Conservation (phyloP, 495 filamentous ascomycete genomes). For the Penicillium fimorum region DNA sequence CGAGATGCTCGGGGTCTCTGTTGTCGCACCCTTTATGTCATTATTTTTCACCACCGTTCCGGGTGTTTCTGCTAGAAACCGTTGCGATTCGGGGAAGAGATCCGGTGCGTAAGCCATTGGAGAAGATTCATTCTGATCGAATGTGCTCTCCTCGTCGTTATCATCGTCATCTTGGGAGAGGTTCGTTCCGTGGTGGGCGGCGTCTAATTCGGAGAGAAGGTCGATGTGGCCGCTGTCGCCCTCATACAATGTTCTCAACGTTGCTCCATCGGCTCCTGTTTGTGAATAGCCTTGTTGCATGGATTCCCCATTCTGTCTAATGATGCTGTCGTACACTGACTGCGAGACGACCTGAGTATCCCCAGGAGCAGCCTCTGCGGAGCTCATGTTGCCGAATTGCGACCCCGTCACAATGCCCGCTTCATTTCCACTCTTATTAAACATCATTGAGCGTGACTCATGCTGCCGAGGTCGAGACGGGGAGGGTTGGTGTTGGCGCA, state of each 20-base stretch:
- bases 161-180: conserved; percentile 39
- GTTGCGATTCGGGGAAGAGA: conserved; percentile 50
- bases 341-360: conserved; percentile 56
- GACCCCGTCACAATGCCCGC: conserved; percentile 7
- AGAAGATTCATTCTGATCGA: conserved; percentile 39
- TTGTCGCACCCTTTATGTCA: conserved; percentile 26
- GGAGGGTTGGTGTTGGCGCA: neutral
- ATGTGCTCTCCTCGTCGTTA: conserved; percentile 39
- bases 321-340: conserved; percentile 50
- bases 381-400: conserved; percentile 33
- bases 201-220: conserved; percentile 44
- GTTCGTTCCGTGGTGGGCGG: conserved; percentile 21
- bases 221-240: conserved; percentile 52
- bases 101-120: conserved; percentile 41
- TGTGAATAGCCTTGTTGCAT: conserved; percentile 24
- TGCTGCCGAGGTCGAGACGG: conserved; percentile 17
- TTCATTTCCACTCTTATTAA: conserved; percentile 8
- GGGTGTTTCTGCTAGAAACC: conserved; percentile 47
- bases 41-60: conserved; percentile 38
- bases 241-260: conserved; percentile 42
- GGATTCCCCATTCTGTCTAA: conserved; percentile 36
- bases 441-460: conserved; percentile 17
- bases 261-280: conserved; percentile 30
- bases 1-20: conserved; percentile 42
- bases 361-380: conserved; percentile 34